Evolutionary conservation across 2,329 filamentous ascomycete species (phyloP), one percentile per base, ranked within the genome.

Genomic region (Aureobasidium sp.): DNA sequence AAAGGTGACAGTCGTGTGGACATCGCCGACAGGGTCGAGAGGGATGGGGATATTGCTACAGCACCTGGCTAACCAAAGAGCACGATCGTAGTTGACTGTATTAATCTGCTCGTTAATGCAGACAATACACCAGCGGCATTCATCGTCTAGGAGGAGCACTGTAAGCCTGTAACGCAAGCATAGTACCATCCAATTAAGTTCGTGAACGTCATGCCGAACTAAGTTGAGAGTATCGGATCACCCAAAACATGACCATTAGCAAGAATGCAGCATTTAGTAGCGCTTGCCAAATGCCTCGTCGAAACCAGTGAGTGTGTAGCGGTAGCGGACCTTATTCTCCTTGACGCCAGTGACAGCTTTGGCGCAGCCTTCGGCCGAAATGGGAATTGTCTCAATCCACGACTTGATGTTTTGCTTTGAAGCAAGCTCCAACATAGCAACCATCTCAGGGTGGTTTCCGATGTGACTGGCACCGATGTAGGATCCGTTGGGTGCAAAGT

Each of bases 401-500:
- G 75, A 77, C 75, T 80, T 81, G 69, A 82, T 77, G 54, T 80
- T 76, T 72, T 80, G 75, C 73, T 80, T 79, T 20, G 74, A 73
- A 1, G 79, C 80, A 42, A 81, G 71, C 70, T 81, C 74, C 40
- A 81, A 69, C 80, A 82, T 82, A 67, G 77, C 79, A 62, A 76
- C 68, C 79, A 81, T 81, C 74, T 82, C 80, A 10, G 76, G 76
- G 42, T 45, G 53, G 73, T 80, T 81, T 20, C 80, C 80, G 66
- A 82, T 80, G 69, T 82, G 79, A 65, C 74, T 78, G 20, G 80
- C 79, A 36, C 80, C 79, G 69, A 82, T 77, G 73, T 74, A 81
- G 72, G 77, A 80, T n/a, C 93, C 93, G 79, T 94, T 95, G 70
- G 77, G 78, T 68, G 92, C 83, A 72, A 95, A 90, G 73, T 87